These are phyloP conservation scores for Quercus dentata DNA, from an alignment of 306 rosid genomes.

Conservation along the genomic window DNA sequence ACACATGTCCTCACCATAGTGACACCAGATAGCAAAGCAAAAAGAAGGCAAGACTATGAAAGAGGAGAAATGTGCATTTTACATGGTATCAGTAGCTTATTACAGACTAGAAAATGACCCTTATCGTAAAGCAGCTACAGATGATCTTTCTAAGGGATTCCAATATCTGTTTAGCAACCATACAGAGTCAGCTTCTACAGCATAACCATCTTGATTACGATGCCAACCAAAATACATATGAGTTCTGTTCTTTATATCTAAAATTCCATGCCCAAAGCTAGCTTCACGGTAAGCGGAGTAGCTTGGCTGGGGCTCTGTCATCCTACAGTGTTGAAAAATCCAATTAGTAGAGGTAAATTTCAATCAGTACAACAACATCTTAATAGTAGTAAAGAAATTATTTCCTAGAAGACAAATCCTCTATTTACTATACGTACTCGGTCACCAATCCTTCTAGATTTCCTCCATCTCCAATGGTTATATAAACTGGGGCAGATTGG, in stretches of 20 bases:
- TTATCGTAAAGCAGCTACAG: neutral
- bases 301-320: constrained; percentile 79
- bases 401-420: neutral
- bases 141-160: constrained; percentile 9
- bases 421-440: constrained; percentile 30
- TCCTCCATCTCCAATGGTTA: constrained; percentile 88
- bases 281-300: constrained; percentile 75
- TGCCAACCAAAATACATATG: constrained; percentile 63
- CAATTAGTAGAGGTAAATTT: neutral
- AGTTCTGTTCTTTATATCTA: constrained; percentile 63
- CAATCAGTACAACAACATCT: neutral
- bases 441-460: constrained; percentile 70
- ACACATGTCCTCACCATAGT: neutral
- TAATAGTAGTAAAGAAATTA: no score
- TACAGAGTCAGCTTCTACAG: constrained; percentile 64
- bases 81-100: neutral
- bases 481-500: constrained; percentile 60
- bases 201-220: constrained; percentile 58
- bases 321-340: constrained; percentile 29
- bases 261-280: constrained; percentile 71
- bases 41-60: neutral
- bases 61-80: neutral
- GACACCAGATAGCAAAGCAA: neutral
- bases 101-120: neutral
- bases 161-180: constrained; percentile 54